phyloP scores from a whole-genome alignment of 2,329 filamentous ascomycete genomes.

The Talaromyces piceae region DNA sequence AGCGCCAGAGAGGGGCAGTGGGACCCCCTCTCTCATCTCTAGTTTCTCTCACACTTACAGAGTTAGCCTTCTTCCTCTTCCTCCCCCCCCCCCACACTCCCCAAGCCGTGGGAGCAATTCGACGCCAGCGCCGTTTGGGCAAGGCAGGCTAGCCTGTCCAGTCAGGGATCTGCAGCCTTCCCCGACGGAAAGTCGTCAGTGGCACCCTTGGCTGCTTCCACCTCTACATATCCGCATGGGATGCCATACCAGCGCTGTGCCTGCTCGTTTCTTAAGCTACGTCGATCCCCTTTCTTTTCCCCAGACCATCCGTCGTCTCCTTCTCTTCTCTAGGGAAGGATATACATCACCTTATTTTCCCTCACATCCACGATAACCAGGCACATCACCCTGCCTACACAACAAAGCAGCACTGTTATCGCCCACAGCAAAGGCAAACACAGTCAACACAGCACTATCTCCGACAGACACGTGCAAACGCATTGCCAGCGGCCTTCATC shows the following conservation, averaged over 20 bases:
- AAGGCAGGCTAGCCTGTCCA: constrained; percentile 18
- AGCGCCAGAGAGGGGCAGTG: neutral
- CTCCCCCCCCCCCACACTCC: neutral
- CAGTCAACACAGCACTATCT: neutral
- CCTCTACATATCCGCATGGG: neutral
- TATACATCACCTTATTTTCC: neutral
- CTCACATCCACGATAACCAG: neutral
- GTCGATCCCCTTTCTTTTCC: constrained; percentile 34
- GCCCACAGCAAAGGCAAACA: too few relatives aligned
- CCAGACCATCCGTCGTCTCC: constrained; percentile 22
- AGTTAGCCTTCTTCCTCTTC: too few relatives aligned
- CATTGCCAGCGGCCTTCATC: neutral
- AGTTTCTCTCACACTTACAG: too few relatives aligned
- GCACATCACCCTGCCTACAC: neutral
- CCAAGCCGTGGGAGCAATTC: neutral
- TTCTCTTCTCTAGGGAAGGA: constrained; percentile 11
- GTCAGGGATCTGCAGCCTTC: constrained; percentile 32
- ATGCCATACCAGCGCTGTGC: constrained; percentile 12
- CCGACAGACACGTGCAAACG: neutral
- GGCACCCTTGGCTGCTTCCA: constrained; percentile 18
- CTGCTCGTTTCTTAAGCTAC: constrained; percentile 36
- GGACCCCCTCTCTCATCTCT: neutral
- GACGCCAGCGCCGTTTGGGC: constrained; percentile 19
- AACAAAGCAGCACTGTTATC: neutral
- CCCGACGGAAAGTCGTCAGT: constrained; percentile 35